Percentiles rank a stretch among this genome's conserved stretches.
These are phyloP conservation scores for Thermochaetoides thermophila DNA, from an alignment of 495 filamentous ascomycete species.

Conservation along the genomic window DNA sequence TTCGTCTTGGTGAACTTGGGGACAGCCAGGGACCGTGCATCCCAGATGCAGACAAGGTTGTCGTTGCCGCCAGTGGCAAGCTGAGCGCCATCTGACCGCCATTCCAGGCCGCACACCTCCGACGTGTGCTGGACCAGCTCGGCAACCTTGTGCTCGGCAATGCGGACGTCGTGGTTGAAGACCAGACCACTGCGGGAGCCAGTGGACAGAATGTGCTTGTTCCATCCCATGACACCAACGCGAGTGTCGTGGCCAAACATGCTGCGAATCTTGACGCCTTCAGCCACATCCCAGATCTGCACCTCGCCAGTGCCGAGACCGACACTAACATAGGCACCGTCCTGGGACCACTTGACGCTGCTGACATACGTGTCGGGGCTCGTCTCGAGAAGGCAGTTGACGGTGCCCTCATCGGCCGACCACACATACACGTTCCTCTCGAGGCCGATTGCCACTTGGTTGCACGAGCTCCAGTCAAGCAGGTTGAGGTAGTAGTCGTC, in stretches of 20 bases:
- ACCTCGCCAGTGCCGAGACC: slow-evolving; percentile 91
- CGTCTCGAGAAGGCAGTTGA: slow-evolving; percentile 74
- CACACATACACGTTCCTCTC: slow-evolving; percentile 96
- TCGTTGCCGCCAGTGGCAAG: slow-evolving; percentile 96
- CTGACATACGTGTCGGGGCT: slow-evolving; percentile 85
- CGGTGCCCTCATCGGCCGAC: slow-evolving; percentile 89
- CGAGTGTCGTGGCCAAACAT: slow-evolving; percentile 97
- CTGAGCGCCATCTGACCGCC: slow-evolving; percentile 90
- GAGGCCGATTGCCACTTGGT: slow-evolving; percentile 95
- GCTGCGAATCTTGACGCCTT: slow-evolving; percentile 85
- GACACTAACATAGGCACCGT: slow-evolving; percentile 91
- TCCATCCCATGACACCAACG: slow-evolving; percentile 97
- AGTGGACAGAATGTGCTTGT: slow-evolving; percentile 90
- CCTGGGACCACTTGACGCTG: slow-evolving; percentile 96
- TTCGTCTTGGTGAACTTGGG: slow-evolving; percentile 99
- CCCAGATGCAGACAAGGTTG: slow-evolving; percentile 98
- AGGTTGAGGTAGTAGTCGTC: slow-evolving; percentile 99
- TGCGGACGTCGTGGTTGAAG: slow-evolving; percentile 96
- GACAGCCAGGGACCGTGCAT: slow-evolving; percentile 76
- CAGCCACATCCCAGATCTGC: slow-evolving; percentile 98
- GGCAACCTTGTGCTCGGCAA: slow-evolving; percentile 93
- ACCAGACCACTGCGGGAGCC: slow-evolving; percentile 90
- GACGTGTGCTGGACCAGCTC: slow-evolving; percentile 93
- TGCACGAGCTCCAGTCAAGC: slow-evolving; percentile 90
- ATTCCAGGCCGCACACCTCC: slow-evolving; percentile 95